These are phyloP conservation scores for Diospyros lotus DNA, from an alignment of 148 eudicot genomes.

Conservation along the genomic window DNA sequence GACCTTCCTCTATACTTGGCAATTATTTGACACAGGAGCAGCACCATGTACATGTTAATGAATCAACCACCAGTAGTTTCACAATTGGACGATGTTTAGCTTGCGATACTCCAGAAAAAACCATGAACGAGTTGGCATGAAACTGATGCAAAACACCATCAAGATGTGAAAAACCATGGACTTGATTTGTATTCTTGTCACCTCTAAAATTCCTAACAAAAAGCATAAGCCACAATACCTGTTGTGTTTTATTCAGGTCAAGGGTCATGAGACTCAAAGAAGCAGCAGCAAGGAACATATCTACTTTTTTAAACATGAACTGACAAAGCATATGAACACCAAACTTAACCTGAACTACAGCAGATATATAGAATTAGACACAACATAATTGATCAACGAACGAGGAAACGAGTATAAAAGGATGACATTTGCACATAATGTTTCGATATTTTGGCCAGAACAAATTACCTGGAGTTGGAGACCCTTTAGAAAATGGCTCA, in stretches of 20 bases:
- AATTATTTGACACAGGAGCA: background rate
- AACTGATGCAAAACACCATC: background rate
- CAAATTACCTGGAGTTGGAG: slow-evolving; percentile 34
- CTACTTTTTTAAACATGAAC: too few species aligned
- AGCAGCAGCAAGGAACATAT: background rate
- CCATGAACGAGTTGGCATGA: background rate
- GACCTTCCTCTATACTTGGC: too few species aligned
- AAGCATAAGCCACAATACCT: background rate
- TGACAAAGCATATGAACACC: background rate
- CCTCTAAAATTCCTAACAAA: background rate
- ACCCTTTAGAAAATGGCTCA: slow-evolving; percentile 28
- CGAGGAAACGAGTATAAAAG: slow-evolving; percentile 2
- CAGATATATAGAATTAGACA: background rate
- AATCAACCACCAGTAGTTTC: background rate
- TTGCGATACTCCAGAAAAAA: background rate
- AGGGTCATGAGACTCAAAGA: background rate
- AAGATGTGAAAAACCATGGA: background rate
- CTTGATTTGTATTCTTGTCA: background rate
- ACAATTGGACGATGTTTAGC: background rate
- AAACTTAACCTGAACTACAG: background rate
- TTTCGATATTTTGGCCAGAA: background rate
- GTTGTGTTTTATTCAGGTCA: background rate
- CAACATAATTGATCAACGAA: background rate
- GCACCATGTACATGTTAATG: too few species aligned
- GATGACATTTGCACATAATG: background rate